Conservation (phyloP, 345 rosid genomes). For the Trapa bicornis region DNA sequence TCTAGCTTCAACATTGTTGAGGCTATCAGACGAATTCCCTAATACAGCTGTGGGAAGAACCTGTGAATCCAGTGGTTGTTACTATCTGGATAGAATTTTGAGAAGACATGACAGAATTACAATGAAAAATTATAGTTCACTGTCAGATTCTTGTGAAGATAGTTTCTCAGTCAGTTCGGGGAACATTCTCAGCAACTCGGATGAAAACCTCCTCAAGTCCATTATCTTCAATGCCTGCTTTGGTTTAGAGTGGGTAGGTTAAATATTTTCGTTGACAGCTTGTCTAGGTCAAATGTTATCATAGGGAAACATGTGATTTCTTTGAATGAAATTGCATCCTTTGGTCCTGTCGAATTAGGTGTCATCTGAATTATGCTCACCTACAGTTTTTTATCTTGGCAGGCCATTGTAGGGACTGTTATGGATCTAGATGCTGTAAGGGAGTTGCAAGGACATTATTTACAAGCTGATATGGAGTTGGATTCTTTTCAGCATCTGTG, state of each 20-base stretch:
- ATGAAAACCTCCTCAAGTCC: conserved; percentile 46
- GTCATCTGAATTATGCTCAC: neutral
- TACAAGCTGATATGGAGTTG: conserved; percentile 25
- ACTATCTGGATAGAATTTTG: conserved; percentile 47
- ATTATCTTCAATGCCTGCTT: conserved; percentile 40
- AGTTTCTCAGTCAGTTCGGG: conserved; percentile 30
- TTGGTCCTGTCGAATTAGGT: neutral
- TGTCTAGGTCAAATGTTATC: too few relatives aligned
- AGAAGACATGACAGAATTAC: conserved; percentile 38
- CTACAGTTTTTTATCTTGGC: conserved; percentile 10
- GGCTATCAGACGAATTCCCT: conserved; percentile 49
- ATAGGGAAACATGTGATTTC: neutral
- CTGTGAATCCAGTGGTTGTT: conserved; percentile 19
- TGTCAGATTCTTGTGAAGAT: conserved; percentile 47
- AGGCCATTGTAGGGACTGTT: conserved; percentile 37
- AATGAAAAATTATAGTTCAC: conserved; percentile 39
- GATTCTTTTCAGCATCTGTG: conserved; percentile 39
- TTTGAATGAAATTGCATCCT: neutral
- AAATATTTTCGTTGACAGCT: neutral
- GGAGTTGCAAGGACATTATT: conserved; percentile 37
- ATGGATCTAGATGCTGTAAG: conserved; percentile 30
- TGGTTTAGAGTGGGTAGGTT: conserved; percentile 54
- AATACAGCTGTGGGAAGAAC: conserved; percentile 20
- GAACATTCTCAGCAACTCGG: conserved; percentile 34
- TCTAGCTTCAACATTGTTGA: conserved; percentile 53